Conservation (phyloP, 805 yeast genomes). For the Hanseniaspora thailandica region DNA sequence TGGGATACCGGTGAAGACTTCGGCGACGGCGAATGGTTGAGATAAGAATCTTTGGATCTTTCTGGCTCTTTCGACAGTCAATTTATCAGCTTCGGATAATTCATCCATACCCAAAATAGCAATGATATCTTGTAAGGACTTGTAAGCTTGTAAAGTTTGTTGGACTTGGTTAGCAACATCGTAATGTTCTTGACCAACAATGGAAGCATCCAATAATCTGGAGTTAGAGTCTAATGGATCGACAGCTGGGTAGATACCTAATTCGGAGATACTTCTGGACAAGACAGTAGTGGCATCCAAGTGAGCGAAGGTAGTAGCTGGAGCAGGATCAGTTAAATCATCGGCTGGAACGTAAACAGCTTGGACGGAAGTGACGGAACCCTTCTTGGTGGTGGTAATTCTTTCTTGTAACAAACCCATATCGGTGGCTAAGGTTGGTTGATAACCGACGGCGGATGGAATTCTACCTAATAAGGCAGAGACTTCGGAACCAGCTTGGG, state of each 20-base stretch:
- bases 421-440: constrained; percentile 99
- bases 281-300: constrained; percentile 99
- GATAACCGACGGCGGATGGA: constrained; percentile 99
- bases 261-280: constrained; percentile 98
- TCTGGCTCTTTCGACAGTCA: constrained; percentile 99
- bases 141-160: constrained; percentile 98
- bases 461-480: constrained; percentile 99
- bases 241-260: constrained; percentile 99
- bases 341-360: constrained; percentile 99
- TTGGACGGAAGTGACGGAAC: constrained; percentile 99
- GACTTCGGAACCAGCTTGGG: constrained; percentile 99
- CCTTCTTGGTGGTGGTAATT: constrained; percentile 98
- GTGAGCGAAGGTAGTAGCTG: constrained; percentile 99
- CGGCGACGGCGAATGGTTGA: constrained; percentile 99
- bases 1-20: constrained; percentile 98
- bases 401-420: constrained; percentile 99
- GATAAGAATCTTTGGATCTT: constrained; percentile 99
- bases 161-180: constrained; percentile 88
- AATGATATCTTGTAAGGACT: constrained; percentile 98
- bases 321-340: constrained; percentile 99
- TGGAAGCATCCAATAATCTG: constrained; percentile 91
- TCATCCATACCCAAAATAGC: constrained; percentile 99
- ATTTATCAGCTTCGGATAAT: constrained; percentile 95
- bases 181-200: constrained; percentile 98
- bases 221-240: constrained; percentile 99